A percentile compares a stretch with the other conserved stretches of the same genome.
Conservation (phyloP, 2,329 filamentous ascomycete genomes). For the Polytolypa hystricis region DNA sequence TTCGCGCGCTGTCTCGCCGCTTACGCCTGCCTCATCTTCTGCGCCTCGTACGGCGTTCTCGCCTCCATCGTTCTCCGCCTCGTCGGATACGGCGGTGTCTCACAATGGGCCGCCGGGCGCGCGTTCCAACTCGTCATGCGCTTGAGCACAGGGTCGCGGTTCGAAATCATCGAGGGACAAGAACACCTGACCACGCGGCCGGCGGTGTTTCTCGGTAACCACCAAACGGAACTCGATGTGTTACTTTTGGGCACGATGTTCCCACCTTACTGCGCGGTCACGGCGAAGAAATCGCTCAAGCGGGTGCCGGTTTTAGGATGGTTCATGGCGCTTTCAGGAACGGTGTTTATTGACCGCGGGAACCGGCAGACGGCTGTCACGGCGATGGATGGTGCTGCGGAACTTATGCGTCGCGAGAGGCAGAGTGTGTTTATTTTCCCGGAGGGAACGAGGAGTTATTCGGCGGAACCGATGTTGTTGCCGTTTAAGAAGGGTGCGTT, state of each 20-base stretch:
- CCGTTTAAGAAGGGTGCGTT: constrained; percentile 99
- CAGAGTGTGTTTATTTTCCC: constrained; percentile 50
- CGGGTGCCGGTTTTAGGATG: constrained; percentile 76
- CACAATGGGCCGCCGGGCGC: constrained; percentile 76
- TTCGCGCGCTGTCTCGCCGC: constrained; percentile 36
- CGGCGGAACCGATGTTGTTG: constrained; percentile 65
- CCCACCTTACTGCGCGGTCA: constrained; percentile 83
- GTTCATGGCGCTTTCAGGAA: constrained; percentile 83
- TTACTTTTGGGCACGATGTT: constrained; percentile 83
- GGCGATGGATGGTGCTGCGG: constrained; percentile 73
- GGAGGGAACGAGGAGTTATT: constrained; percentile 87
- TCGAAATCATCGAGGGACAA: constrained; percentile 58
- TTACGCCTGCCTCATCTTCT: constrained; percentile 34
- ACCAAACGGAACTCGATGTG: constrained; percentile 93
- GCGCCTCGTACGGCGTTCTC: constrained; percentile 62
- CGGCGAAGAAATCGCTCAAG: constrained; percentile 77
- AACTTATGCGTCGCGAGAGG: constrained; percentile 59
- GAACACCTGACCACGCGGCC: constrained; percentile 59
- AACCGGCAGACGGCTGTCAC: constrained; percentile 72
- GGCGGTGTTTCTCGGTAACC: constrained; percentile 85
- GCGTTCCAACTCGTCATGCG: constrained; percentile 72
- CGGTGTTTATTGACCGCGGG: constrained; percentile 88
- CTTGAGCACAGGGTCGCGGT: constrained; percentile 63
- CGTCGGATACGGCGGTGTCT: constrained; percentile 59
- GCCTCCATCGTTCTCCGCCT: constrained; percentile 61